Base-by-base conservation (phyloP, 768 basidiomycete species). In the Hygrocybe punicea region DNA sequence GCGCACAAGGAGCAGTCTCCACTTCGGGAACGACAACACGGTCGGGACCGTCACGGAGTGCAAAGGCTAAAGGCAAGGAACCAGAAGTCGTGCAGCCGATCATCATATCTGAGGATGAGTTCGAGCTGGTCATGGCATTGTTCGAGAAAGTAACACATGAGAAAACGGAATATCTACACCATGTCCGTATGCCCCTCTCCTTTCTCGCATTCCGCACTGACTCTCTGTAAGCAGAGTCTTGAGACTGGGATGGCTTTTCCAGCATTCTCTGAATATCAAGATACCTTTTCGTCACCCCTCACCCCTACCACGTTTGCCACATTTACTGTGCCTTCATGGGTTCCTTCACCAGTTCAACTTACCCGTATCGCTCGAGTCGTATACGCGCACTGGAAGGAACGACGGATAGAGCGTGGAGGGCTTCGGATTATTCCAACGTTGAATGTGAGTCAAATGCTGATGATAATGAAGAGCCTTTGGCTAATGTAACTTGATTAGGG, bases 111-210 rank as follows among this genome's bases (percentile, higher is more conserved):
- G 95, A 97, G 66, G 93, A 97, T 63, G 88, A 93, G 64, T 96
- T 98, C 60, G 97, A 99, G 70, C 79, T 94, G 60, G 84, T 96
- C 56, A 96, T 98, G 93, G 92, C 92, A 19, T 69, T 98, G 48
- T 87, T 96, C 64, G 97, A 99, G 77, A 89, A 88, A 66, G 80
- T 87, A 44, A 92, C 94, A 0, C 91, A 95, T 61, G 90, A 93
- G 65, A 89, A 87, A 67, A 87, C 89, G 0, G 93, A 93, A 60
- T 93, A 86, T 70, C 79, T 98, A 5, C 93, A 97, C 69, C 85
- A 91, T 65, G 95, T 94, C 69, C 51, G 91, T 55, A 19, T 42
- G 36, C 40, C 17, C 42, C 56, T 23, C 45, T 0, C 19, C 23
- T 2, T 55, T 4, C 21, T 55, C n/a, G 58, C 1, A 55, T 51